Conservation (phyloP, 2,329 filamentous ascomycete species). For the Dactylonectria macrodidyma region DNA sequence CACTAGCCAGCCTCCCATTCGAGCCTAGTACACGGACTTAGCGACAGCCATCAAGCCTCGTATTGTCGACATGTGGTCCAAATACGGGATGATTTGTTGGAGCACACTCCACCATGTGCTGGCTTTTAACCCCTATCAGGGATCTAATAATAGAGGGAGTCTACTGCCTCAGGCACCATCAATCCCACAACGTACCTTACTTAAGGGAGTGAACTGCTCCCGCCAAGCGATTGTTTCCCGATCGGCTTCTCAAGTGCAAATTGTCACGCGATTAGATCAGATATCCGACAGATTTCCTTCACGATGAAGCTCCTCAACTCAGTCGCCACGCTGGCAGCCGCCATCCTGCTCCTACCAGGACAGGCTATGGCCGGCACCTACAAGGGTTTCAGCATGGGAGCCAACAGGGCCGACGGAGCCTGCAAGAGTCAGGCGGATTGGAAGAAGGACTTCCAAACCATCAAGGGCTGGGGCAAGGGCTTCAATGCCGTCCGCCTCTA, state of each 20-base stretch:
- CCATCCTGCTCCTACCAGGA: conserved; percentile 37
- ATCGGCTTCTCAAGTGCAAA: not conserved
- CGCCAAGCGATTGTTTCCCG: not conserved
- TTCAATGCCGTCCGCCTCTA: conserved; percentile 46
- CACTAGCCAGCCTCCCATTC: not conserved
- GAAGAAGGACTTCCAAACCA: conserved; percentile 46
- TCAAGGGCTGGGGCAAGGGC: conserved; percentile 45
- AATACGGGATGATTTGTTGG: not conserved
- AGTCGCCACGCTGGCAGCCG: conserved; percentile 20
- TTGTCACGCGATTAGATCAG: not conserved
- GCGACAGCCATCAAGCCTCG: not conserved
- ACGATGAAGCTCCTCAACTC: conserved; percentile 41
- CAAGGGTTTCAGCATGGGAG: conserved; percentile 45
- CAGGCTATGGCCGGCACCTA: conserved; percentile 42
- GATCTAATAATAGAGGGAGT: not conserved
- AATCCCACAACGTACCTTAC: not conserved
- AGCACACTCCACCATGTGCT: not conserved
- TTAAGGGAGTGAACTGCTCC: not conserved
- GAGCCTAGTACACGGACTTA: not conserved
- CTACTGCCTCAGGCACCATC: not conserved
- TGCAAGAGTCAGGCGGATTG: conserved; percentile 45
- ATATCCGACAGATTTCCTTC: not conserved
- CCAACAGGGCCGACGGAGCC: conserved; percentile 40
- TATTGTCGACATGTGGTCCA: not conserved
- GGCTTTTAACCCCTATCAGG: not conserved